Evolutionary conservation across 305 asterid genomes (phyloP).

Genomic region (Fraxinus latifolia): DNA sequence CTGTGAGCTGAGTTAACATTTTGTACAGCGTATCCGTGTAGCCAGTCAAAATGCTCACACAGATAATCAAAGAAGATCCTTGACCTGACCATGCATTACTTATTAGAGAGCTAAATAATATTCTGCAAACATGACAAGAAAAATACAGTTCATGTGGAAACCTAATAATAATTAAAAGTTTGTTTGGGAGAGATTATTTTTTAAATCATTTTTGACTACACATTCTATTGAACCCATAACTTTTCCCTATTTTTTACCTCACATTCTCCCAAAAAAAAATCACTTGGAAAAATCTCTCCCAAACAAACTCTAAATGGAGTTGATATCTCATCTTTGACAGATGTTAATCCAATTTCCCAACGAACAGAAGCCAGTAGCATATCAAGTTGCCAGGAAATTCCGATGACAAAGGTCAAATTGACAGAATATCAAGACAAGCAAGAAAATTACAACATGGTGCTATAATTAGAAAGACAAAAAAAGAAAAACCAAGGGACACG

Average conservation of each 20-base stretch:
- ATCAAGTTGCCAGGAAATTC: background rate
- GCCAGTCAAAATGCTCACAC: constrained; percentile 92
- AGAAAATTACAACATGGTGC: constrained; percentile 4
- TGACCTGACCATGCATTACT: constrained; percentile 62
- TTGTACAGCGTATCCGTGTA: constrained; percentile 88
- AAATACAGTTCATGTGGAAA: background rate
- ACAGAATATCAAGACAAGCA: background rate
- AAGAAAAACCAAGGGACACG: background rate
- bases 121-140: constrained; percentile 15
- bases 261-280: background rate
- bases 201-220: background rate
- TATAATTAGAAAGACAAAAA: background rate
- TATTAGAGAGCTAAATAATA: constrained; percentile 23
- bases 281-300: background rate
- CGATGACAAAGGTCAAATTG: background rate
- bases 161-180: background rate
- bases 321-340: background rate
- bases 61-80: constrained; percentile 88
- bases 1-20: constrained; percentile 82
- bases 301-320: background rate
- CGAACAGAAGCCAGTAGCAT: background rate
- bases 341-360: background rate
- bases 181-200: background rate
- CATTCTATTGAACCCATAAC: background rate
- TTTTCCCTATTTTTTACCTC: background rate